Conservation (phyloP, 148 eudicot species). For the Euryodendron excelsum region DNA sequence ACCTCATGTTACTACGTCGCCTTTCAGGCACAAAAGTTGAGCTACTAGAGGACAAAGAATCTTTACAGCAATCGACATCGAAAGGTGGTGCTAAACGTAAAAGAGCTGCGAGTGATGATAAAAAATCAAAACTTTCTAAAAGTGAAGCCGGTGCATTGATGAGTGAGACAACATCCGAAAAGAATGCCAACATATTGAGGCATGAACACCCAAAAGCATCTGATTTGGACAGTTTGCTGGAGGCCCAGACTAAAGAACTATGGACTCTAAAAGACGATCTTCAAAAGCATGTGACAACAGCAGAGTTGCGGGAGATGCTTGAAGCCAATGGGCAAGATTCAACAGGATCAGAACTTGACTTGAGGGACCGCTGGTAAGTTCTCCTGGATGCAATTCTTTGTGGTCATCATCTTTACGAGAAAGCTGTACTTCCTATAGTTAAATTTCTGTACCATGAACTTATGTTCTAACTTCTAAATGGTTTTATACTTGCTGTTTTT, state of each 20-base stretch:
- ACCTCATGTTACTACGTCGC: background rate
- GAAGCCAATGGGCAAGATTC: conserved; percentile 73
- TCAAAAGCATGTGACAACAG: conserved; percentile 65
- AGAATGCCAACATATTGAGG: conserved; percentile 19
- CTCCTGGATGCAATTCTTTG: conserved; percentile 2
- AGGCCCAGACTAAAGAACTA: conserved; percentile 72
- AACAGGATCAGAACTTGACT: conserved; percentile 79
- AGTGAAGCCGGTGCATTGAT: conserved; percentile 37
- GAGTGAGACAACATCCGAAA: conserved; percentile 32
- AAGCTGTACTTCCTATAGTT: background rate
- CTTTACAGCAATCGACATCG: conserved; percentile 13
- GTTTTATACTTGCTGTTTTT: background rate
- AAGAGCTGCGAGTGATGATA: conserved; percentile 42
- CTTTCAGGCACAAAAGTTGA: conserved; percentile 41
- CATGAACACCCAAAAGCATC: conserved; percentile 30
- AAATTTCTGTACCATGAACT: background rate
- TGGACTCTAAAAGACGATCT: conserved; percentile 91
- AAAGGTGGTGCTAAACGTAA: conserved; percentile 64
- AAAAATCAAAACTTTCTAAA: conserved; percentile 49
- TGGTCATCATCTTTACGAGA: background rate
- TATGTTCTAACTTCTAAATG: background rate
- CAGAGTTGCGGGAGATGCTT: conserved; percentile 84
- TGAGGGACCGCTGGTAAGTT: conserved; percentile 85
- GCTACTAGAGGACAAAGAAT: conserved; percentile 28
- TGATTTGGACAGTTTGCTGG: conserved; percentile 55